Conservation (phyloP, 805 yeast species). For the Yamadazyma phyllophila region DNA sequence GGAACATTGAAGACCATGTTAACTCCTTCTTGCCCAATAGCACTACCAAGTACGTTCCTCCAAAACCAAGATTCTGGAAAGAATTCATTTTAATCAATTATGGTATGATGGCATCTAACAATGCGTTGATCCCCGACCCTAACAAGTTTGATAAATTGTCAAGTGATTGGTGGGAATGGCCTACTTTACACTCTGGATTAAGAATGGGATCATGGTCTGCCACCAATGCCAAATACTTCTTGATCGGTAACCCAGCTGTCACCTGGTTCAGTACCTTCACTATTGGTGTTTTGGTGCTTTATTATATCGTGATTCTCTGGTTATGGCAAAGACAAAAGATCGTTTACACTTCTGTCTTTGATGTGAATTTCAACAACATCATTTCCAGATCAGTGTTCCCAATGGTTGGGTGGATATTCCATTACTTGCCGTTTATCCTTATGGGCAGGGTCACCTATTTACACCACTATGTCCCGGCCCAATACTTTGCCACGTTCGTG, state of each 20-base stretch:
- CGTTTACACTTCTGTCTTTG: conserved; percentile 19
- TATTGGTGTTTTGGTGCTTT: conserved; percentile 21
- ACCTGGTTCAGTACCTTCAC: conserved; percentile 53
- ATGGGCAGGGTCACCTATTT: conserved; percentile 46
- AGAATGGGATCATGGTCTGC: conserved; percentile 74
- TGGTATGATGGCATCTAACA: conserved; percentile 87
- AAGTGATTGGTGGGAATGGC: conserved; percentile 87
- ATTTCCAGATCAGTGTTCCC: conserved; percentile 35
- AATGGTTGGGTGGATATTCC: conserved; percentile 39
- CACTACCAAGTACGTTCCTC: conserved; percentile 31
- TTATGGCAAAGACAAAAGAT: conserved; percentile 35
- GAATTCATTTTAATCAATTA: conserved; percentile 73
- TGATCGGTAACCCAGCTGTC: conserved; percentile 75
- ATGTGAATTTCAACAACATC: conserved; percentile 25
- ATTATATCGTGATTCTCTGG: conserved; percentile 18
- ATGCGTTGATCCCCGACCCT: conserved; percentile 74
- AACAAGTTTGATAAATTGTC: conserved; percentile 73
- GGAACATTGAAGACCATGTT: conserved; percentile 75
- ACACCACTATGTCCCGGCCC: conserved; percentile 46
- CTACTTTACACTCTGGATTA: conserved; percentile 70
- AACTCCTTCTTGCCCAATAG: conserved; percentile 46
- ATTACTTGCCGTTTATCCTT: conserved; percentile 38
- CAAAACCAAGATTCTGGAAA: conserved; percentile 55
- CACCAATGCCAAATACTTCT: conserved; percentile 56
- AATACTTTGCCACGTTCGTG: conserved; percentile 67